These are phyloP conservation scores for Ganoderma leucocontextum DNA, from an alignment of 1,284 basidiomycete genomes.

Conservation along the genomic window DNA sequence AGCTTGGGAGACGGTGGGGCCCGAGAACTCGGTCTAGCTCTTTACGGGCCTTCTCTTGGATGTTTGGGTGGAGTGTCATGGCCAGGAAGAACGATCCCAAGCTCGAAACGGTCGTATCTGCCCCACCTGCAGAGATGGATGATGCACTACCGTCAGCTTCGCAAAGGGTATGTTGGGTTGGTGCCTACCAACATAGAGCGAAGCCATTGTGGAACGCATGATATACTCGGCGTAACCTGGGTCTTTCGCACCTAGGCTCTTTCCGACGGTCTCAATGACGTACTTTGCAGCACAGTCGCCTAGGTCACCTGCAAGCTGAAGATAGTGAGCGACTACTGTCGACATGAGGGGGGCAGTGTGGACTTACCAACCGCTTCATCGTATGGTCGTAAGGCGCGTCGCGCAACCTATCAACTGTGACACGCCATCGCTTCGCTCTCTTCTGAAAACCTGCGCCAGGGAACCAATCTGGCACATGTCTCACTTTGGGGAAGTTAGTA, in stretches of 20 bases:
- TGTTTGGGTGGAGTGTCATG: conserved; percentile 43
- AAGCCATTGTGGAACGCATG: conserved; percentile 25
- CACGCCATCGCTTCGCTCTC: conserved; percentile 32
- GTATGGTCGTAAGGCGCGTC: conserved; percentile 31
- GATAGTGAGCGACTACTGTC: neutral
- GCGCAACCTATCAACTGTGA: conserved; percentile 23
- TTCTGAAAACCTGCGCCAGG: conserved; percentile 40
- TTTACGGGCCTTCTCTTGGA: conserved; percentile 42
- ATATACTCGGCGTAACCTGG: conserved; percentile 18
- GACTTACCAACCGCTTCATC: conserved; percentile 29
- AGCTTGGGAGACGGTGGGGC: conserved; percentile 41
- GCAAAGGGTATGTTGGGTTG: too few species aligned
- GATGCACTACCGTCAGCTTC: neutral
- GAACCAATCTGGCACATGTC: conserved; percentile 39
- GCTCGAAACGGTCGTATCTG: conserved; percentile 36
- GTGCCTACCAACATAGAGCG: conserved; percentile 28
- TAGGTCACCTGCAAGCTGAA: conserved; percentile 15
- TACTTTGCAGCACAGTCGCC: conserved; percentile 22
- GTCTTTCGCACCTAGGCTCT: conserved; percentile 10
- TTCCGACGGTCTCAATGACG: conserved; percentile 22
- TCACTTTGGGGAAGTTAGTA: conserved; percentile 11
- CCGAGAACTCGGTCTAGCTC: conserved; percentile 46
- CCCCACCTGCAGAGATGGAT: conserved; percentile 24
- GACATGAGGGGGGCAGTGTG: neutral
- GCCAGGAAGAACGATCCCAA: conserved; percentile 39